Conservation (phyloP, 805 yeast genomes). For the Suhomyces tanzawaensis region DNA sequence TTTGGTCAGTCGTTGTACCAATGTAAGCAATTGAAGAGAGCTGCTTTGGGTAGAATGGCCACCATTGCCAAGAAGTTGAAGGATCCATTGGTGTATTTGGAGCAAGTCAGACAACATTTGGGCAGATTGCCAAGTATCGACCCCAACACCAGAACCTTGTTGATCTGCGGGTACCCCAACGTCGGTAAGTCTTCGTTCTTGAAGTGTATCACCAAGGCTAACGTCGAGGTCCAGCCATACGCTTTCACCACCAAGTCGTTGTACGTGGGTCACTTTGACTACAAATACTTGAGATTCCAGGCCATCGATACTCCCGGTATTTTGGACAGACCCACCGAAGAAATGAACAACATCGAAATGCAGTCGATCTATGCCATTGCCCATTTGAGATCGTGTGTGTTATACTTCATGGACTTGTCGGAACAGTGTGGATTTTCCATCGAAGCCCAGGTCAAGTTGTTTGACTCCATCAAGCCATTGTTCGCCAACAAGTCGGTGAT, state of each 20-base stretch:
- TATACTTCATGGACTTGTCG: slow-evolving; percentile 96
- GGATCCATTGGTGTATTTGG: slow-evolving; percentile 89
- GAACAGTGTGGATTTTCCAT: slow-evolving; percentile 99
- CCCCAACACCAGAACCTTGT: slow-evolving; percentile 95
- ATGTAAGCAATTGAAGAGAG: slow-evolving; percentile 97
- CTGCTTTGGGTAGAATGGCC: slow-evolving; percentile 99
- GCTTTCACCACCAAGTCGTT: slow-evolving; percentile 98
- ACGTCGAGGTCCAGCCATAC: slow-evolving; percentile 98
- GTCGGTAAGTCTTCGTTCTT: slow-evolving; percentile 98
- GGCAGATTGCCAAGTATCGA: slow-evolving; percentile 98
- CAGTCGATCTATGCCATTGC: slow-evolving; percentile 99
- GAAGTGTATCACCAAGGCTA: slow-evolving; percentile 92
- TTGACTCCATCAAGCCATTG: slow-evolving; percentile 94
- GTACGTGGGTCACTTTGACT: slow-evolving; percentile 98
- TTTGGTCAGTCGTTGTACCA: slow-evolving; percentile 98
- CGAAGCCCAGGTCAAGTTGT: slow-evolving; percentile 95
- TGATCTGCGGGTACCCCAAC: slow-evolving; percentile 98
- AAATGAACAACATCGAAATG: slow-evolving; percentile 99
- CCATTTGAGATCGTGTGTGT: slow-evolving; percentile 91
- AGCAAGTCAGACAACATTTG: slow-evolving; percentile 98
- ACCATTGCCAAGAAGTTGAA: slow-evolving; percentile 93
- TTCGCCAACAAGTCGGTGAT: slow-evolving; percentile 95
- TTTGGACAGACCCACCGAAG: slow-evolving; percentile 97
- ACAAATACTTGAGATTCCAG: slow-evolving; percentile 95
- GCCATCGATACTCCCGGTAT: slow-evolving; percentile 99